Conservation (phyloP, 495 filamentous ascomycete species). For the Echria macrotheca region DNA sequence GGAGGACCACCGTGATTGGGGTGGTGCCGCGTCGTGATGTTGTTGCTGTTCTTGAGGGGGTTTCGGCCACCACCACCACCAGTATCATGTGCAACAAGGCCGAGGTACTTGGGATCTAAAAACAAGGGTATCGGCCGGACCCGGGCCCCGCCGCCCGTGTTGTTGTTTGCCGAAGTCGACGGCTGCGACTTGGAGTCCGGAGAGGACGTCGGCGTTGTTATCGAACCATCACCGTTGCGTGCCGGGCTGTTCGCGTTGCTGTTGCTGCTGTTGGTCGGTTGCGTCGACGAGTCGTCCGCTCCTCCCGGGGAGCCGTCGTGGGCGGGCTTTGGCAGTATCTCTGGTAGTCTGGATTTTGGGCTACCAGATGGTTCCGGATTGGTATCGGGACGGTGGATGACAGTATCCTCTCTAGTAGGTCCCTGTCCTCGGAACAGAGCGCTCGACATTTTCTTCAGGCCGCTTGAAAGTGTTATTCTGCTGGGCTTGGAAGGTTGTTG, state of each 20-base stretch:
- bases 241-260: constrained; percentile 16
- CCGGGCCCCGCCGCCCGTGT: neutral
- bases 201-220: too few species aligned
- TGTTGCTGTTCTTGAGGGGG: too few species aligned
- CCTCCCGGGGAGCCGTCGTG: too few species aligned
- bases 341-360: too few species aligned
- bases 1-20: too few species aligned
- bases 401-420: constrained; percentile 38
- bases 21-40: too few species aligned
- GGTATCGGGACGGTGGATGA: constrained; percentile 45
- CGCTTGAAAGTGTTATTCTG: constrained; percentile 13
- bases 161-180: constrained; percentile 6
- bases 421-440: constrained; percentile 38
- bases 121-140: neutral
- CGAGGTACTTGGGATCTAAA: neutral
- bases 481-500: too few species aligned
- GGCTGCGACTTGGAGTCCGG: constrained; percentile 35
- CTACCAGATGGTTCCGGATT: too few species aligned
- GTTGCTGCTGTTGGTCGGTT: constrained; percentile 8
- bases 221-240: constrained; percentile 4
- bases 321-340: too few species aligned
- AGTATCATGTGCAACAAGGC: too few species aligned
- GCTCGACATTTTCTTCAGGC: constrained; percentile 37
- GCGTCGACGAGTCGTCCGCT: neutral
- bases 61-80: too few species aligned